Percentiles rank a stretch among this genome's conserved stretches.
Conservation (phyloP, 2,329 filamentous ascomycete species). For the Colletotrichum abscissum region DNA sequence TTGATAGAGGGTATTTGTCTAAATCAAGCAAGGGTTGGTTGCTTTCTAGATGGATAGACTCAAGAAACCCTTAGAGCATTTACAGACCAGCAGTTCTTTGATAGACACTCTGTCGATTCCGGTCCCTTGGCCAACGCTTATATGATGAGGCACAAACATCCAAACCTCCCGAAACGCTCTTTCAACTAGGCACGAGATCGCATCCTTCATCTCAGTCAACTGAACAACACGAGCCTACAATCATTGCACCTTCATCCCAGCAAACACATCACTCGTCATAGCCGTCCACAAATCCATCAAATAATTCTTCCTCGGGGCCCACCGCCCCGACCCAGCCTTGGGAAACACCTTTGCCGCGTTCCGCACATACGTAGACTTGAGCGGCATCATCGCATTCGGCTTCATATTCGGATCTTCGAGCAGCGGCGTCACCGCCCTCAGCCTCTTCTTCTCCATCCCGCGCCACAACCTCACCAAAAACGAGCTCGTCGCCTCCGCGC, state of each 20-base stretch:
- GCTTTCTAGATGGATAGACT: neutral
- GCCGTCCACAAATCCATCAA: slow-evolving; percentile 16
- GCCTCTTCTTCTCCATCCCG: slow-evolving; percentile 57
- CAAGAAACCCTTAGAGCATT: neutral
- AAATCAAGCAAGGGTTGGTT: neutral
- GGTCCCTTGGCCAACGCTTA: neutral
- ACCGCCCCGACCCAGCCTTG: slow-evolving; percentile 53
- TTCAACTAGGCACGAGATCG: too few species aligned
- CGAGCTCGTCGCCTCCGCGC: slow-evolving; percentile 63
- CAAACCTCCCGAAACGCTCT: neutral
- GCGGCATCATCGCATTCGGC: slow-evolving; percentile 51
- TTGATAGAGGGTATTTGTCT: neutral
- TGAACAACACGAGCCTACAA: too few species aligned
- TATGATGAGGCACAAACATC: neutral
- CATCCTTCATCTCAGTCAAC: neutral
- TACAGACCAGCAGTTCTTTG: neutral
- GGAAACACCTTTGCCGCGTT: slow-evolving; percentile 55
- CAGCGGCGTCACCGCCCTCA: slow-evolving; percentile 56
- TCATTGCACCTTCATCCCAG: neutral
- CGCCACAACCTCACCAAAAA: slow-evolving; percentile 63
- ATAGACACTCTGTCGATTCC: neutral
- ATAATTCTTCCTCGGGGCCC: slow-evolving; percentile 30
- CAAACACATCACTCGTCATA: slow-evolving; percentile 8
- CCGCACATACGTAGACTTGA: slow-evolving; percentile 64
- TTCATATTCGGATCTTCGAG: slow-evolving; percentile 51